Evolutionary conservation across 345 rosid genomes (phyloP).

Genomic region (Ceriops tagal): DNA sequence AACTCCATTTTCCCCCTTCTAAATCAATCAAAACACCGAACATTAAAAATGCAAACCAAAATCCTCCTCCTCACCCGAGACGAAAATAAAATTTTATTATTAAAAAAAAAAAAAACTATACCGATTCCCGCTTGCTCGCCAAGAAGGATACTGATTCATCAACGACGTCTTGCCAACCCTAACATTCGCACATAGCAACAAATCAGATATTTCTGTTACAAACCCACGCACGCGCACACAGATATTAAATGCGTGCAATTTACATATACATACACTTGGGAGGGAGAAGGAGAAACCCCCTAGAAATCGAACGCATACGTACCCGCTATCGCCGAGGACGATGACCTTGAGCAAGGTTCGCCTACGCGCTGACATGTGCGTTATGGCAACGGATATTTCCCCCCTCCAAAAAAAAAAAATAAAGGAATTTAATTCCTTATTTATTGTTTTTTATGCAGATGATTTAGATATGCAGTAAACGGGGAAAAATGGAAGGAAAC

Average conservation of each 20-base stretch:
- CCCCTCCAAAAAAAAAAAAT: too few relatives aligned
- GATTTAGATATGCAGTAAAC: too few relatives aligned
- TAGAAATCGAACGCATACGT: constrained; percentile 13
- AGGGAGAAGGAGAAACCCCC: neutral
- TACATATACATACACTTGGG: too few relatives aligned
- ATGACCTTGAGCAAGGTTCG: constrained; percentile 98
- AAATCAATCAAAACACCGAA: too few relatives aligned
- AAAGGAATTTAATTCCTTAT: too few relatives aligned
- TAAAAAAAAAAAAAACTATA: neutral
- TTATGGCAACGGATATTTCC: neutral
- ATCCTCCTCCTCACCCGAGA: too few relatives aligned
- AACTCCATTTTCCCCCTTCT: too few relatives aligned
- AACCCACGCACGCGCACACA: neutral
- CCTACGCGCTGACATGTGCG: constrained; percentile 71
- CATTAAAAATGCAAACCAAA: neutral
- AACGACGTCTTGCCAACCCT: constrained; percentile 99
- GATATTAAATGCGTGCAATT: neutral
- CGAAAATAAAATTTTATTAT: neutral
- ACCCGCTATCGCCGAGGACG: constrained; percentile 99
- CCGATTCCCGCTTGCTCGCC: neutral
- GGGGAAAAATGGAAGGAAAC: too few relatives aligned
- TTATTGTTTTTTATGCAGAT: too few relatives aligned
- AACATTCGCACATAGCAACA: constrained; percentile 22
- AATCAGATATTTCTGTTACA: neutral
- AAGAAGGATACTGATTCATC: constrained; percentile 96